Conservation (phyloP, 441 rosid genomes). For the Adansonia madagascariensis region DNA sequence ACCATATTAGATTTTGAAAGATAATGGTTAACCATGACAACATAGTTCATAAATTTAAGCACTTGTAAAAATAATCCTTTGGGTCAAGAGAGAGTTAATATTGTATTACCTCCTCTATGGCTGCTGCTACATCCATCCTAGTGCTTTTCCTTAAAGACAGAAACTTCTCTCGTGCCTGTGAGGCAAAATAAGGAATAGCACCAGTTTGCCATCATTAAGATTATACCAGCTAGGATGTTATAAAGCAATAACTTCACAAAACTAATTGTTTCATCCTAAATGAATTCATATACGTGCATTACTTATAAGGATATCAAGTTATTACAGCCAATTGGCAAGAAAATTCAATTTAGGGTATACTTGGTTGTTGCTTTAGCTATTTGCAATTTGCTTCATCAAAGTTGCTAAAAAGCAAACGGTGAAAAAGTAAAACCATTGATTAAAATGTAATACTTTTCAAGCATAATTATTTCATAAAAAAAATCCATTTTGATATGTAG, state of each 20-base stretch:
- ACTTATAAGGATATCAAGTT: neutral
- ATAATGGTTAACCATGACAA: conserved; percentile 21
- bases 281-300: conserved; percentile 2
- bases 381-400: neutral
- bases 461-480: neutral
- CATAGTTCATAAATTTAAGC: conserved; percentile 12
- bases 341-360: neutral
- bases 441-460: neutral
- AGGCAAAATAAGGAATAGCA: too few relatives aligned
- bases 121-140: conserved; percentile 66
- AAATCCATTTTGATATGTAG: neutral
- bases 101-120: conserved; percentile 76
- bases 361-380: neutral
- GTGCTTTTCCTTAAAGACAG: conserved; percentile 96
- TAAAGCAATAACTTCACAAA: neutral
- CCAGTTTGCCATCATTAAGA: neutral
- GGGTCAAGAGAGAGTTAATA: conserved; percentile 1
- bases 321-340: neutral
- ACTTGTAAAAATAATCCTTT: conserved; percentile 1
- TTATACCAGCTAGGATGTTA: neutral
- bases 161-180: conserved; percentile 96
- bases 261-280: conserved; percentile 19
- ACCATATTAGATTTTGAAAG: conserved; percentile 15
- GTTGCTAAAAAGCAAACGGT: neutral
- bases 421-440: neutral